Evolutionary conservation across 1,284 basidiomycete species (phyloP).

Genomic region (Bjerkandera adusta): DNA sequence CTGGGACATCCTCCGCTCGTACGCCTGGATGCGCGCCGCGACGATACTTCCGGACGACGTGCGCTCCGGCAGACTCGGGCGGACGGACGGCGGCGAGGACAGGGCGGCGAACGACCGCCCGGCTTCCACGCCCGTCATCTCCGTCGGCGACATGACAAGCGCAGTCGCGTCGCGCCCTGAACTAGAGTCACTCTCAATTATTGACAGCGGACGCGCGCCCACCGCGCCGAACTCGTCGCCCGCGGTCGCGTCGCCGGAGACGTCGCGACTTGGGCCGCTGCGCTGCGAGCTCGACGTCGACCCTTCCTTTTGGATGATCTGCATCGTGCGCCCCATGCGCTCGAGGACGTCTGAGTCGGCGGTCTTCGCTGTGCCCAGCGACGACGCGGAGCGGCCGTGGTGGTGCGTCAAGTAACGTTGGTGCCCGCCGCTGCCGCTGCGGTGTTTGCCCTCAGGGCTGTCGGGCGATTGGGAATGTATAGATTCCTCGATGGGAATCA

Average conservation of each 20-base stretch:
- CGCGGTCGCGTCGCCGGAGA: constrained; percentile 10
- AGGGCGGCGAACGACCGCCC: background rate
- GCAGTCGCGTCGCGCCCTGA: background rate
- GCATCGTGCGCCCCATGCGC: constrained; percentile 58
- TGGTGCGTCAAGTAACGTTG: constrained; percentile 15
- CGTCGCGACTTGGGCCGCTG: constrained; percentile 15
- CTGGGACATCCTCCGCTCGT: constrained; percentile 42
- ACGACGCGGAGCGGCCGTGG: constrained; percentile 18
- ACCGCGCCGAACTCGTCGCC: background rate
- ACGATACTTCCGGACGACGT: constrained; percentile 27
- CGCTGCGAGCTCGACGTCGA: constrained; percentile 34
- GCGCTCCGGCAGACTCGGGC: constrained; percentile 17
- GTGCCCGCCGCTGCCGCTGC: constrained; percentile 9
- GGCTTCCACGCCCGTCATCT: constrained; percentile 17
- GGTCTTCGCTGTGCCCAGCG: constrained; percentile 34
- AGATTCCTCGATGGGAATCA: constrained; percentile 55
- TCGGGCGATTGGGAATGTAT: constrained; percentile 33
- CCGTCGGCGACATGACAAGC: constrained; percentile 25
- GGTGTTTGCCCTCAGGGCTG: constrained; percentile 4
- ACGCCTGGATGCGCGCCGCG: constrained; percentile 35
- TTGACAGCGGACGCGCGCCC: constrained; percentile 5
- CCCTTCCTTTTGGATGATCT: constrained; percentile 56
- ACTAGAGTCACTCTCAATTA: constrained; percentile 1
- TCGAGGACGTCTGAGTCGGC: constrained; percentile 66
- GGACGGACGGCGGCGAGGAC: constrained; percentile 5